A percentile compares a stretch with the other conserved stretches of the same genome.
phyloP scores from a whole-genome alignment of 1,139 yeast species.

The Blastobotrys aristatus region DNA sequence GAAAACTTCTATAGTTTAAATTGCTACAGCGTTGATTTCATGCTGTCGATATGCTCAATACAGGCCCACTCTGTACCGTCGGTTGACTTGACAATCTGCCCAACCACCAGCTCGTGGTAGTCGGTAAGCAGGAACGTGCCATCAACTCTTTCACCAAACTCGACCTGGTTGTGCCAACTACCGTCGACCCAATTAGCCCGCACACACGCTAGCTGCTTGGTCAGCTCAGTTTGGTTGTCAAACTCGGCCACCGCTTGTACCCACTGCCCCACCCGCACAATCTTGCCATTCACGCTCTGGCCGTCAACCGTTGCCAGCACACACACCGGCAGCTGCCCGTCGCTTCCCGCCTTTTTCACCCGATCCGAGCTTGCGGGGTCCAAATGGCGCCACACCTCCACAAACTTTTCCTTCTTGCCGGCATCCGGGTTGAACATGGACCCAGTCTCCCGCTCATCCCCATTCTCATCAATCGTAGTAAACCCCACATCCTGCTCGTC shows the following conservation, averaged over 20 bases:
- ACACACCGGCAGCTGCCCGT: constrained; percentile 4
- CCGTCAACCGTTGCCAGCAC: constrained; percentile 19
- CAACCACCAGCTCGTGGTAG: constrained; percentile 10
- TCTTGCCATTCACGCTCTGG: constrained; percentile 19
- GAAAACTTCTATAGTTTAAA: no score
- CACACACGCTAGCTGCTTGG: constrained; percentile 14
- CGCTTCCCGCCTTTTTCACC: constrained; percentile 19
- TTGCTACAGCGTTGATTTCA: background rate
- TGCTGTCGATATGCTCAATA: constrained; percentile 12
- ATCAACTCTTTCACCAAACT: constrained; percentile 4
- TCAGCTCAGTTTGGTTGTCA: constrained; percentile 5
- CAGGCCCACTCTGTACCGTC: constrained; percentile 17
- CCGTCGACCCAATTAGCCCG: constrained; percentile 14
- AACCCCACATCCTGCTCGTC: constrained; percentile 17
- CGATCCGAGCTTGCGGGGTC: constrained; percentile 42
- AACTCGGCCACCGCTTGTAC: constrained; percentile 20
- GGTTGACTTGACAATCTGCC: constrained; percentile 8
- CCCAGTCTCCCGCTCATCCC: constrained; percentile 51
- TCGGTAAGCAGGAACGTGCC: background rate
- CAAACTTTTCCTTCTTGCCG: constrained; percentile 42
- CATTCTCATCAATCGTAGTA: constrained; percentile 36
- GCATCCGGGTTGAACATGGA: constrained; percentile 47
- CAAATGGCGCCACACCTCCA: constrained; percentile 55
- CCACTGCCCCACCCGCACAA: constrained; percentile 25
- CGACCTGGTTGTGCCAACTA: constrained; percentile 12